Evolutionary conservation across 2,329 filamentous ascomycete species (phyloP).

Genomic region (Cadophora malorum): DNA sequence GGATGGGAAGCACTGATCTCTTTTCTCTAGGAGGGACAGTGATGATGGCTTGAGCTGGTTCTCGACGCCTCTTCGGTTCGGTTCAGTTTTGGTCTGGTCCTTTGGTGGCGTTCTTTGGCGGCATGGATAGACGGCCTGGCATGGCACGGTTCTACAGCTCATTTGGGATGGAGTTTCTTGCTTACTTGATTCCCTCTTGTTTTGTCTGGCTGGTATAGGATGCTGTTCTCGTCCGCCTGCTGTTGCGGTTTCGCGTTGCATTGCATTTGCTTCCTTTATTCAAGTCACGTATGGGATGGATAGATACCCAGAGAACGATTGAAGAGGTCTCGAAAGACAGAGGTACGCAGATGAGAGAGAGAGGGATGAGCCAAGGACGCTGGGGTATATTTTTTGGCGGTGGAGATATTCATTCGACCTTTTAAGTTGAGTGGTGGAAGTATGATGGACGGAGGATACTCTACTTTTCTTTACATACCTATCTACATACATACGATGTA

Average conservation of each 20-base stretch:
- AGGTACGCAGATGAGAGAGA: neutral
- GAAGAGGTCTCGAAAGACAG: neutral
- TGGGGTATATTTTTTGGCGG: conserved; percentile 3
- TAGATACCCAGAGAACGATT: neutral
- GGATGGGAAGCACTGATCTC: conserved; percentile 30
- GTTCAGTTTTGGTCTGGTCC: conserved; percentile 4
- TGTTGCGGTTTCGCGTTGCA: neutral
- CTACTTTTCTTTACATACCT: conserved; percentile 5
- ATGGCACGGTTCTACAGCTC: neutral
- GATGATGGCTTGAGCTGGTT: conserved; percentile 19
- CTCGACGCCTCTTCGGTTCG: neutral
- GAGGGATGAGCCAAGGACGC: neutral
- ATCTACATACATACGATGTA: neutral
- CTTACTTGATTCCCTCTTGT: neutral
- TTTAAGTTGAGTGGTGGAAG: neutral
- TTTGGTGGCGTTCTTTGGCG: conserved; percentile 12
- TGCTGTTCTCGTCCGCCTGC: neutral
- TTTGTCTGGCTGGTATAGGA: neutral
- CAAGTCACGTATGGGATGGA: neutral
- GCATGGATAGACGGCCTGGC: neutral
- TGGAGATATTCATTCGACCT: conserved; percentile 7
- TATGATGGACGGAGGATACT: neutral
- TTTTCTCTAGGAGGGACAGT: neutral
- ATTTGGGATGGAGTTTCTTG: conserved; percentile 9
- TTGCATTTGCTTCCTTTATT: neutral